Evolutionary conservation across 768 basidiomycete species (phyloP).

Genomic region (Collybiopsis luxurians): DNA sequence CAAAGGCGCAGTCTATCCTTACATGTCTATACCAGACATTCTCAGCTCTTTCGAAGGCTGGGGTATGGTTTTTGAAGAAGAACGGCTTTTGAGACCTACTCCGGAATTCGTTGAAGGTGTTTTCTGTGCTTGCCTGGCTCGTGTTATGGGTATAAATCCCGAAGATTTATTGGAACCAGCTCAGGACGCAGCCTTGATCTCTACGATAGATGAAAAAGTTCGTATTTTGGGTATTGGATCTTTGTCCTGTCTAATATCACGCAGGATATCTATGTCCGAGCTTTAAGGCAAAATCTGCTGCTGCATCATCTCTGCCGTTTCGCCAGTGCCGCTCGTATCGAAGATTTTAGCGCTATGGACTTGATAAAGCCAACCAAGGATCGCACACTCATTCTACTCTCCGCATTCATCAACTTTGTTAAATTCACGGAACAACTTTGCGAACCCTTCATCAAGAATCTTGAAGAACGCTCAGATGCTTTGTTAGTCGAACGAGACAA

Average conservation of each 20-base stretch:
- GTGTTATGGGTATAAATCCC: slow-evolving; percentile 62
- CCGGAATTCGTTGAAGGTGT: slow-evolving; percentile 69
- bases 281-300: slow-evolving; percentile 55
- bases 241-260: slow-evolving; percentile 5
- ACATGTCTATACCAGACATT: slow-evolving; percentile 64
- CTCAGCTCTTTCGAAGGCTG: slow-evolving; percentile 63
- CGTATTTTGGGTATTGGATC: slow-evolving; percentile 6
- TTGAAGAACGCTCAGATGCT: slow-evolving; percentile 57
- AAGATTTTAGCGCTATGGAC: slow-evolving; percentile 77
- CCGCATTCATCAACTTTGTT: slow-evolving; percentile 91
- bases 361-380: slow-evolving; percentile 68
- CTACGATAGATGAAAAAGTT: slow-evolving; percentile 57
- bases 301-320: slow-evolving; percentile 44
- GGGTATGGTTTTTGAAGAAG: slow-evolving; percentile 63
- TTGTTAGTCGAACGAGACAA: slow-evolving; percentile 63
- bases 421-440: slow-evolving; percentile 81
- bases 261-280: slow-evolving; percentile 65
- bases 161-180: slow-evolving; percentile 59
- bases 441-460: slow-evolving; percentile 53
- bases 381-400: slow-evolving; percentile 73
- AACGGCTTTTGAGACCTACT: slow-evolving; percentile 66
- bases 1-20: slow-evolving; percentile 54
- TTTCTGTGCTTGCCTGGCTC: slow-evolving; percentile 69
- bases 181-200: slow-evolving; percentile 48
- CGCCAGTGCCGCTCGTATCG: slow-evolving; percentile 68